Percentiles rank a stretch among this genome's conserved stretches.
These are phyloP conservation scores for Macrotyloma uniflorum DNA, from an alignment of 306 rosid species.

Conservation along the genomic window DNA sequence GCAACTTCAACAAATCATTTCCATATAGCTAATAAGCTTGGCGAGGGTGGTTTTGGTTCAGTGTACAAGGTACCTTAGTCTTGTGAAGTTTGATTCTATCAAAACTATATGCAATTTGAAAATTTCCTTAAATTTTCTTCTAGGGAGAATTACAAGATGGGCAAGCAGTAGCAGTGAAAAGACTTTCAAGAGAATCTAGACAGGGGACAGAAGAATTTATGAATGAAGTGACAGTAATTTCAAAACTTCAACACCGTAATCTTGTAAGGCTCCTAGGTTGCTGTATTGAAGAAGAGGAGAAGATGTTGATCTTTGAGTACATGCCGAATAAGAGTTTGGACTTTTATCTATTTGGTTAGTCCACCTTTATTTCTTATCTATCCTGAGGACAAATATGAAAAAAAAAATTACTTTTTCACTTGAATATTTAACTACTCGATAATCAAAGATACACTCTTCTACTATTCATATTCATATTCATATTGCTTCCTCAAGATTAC, in stretches of 20 bases:
- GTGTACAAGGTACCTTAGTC: neutral
- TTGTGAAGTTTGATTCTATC: neutral
- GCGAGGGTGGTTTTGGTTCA: neutral
- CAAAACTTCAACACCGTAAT: neutral
- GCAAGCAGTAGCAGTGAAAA: neutral
- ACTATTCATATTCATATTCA: too few relatives aligned
- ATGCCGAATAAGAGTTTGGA: slow-evolving; percentile 47
- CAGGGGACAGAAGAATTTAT: slow-evolving; percentile 5
- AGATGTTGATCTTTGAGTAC: slow-evolving; percentile 43
- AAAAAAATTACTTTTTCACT: too few relatives aligned
- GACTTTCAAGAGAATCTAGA: neutral
- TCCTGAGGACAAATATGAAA: neutral
- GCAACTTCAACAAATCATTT: neutral
- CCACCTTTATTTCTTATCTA: neutral
- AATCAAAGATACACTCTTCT: too few relatives aligned
- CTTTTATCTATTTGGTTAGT: neutral
- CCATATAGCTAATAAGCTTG: neutral
- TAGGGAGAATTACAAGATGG: neutral
- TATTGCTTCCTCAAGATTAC: neutral
- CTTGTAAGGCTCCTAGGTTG: slow-evolving; percentile 21
- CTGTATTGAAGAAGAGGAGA: slow-evolving; percentile 41
- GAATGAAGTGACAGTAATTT: neutral
- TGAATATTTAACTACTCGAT: too few relatives aligned
- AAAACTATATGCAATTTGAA: neutral
- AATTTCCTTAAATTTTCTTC: neutral